Percentiles rank a stretch among this genome's conserved stretches.
Conservation (phyloP, 2,329 filamentous ascomycete genomes). For the Pestalotiopsis sp. region DNA sequence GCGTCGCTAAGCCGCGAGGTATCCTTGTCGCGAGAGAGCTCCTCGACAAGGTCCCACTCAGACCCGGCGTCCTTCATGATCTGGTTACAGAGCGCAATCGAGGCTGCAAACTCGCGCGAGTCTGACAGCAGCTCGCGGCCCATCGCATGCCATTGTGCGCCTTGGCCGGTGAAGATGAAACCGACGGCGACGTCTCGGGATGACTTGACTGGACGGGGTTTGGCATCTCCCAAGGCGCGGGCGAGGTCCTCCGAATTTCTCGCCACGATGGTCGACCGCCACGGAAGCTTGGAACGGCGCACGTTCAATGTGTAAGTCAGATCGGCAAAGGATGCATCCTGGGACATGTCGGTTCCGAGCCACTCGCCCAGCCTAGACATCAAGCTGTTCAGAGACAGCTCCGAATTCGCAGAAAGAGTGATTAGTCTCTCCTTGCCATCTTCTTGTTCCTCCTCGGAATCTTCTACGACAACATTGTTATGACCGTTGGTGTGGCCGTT, state of each 20-base stretch:
- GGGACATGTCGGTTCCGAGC: background rate
- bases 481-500: background rate
- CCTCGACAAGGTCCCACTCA: slow-evolving; percentile 23
- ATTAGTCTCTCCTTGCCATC: background rate
- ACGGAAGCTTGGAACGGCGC: slow-evolving; percentile 18
- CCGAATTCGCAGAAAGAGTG: slow-evolving; percentile 12
- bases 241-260: slow-evolving; percentile 18
- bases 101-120: slow-evolving; percentile 14
- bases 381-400: slow-evolving; percentile 20
- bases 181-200: slow-evolving; percentile 13
- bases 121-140: slow-evolving; percentile 21
- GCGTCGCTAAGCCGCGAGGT: slow-evolving; percentile 24
- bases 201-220: slow-evolving; percentile 16
- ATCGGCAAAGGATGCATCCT: slow-evolving; percentile 2
- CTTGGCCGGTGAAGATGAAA: slow-evolving; percentile 28
- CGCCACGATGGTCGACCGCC: slow-evolving; percentile 9
- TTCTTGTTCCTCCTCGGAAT: background rate
- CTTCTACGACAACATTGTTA: background rate
- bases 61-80: slow-evolving; percentile 16
- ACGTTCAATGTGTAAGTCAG: slow-evolving; percentile 20
- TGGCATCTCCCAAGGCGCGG: slow-evolving; percentile 20
- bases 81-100: slow-evolving; percentile 18
- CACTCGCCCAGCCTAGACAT: slow-evolving; percentile 12
- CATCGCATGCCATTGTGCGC: slow-evolving; percentile 30
- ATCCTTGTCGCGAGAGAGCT: slow-evolving; percentile 19